Conservation (phyloP, 2,329 filamentous ascomycete species). For the Alternaria novae-zelandiae region DNA sequence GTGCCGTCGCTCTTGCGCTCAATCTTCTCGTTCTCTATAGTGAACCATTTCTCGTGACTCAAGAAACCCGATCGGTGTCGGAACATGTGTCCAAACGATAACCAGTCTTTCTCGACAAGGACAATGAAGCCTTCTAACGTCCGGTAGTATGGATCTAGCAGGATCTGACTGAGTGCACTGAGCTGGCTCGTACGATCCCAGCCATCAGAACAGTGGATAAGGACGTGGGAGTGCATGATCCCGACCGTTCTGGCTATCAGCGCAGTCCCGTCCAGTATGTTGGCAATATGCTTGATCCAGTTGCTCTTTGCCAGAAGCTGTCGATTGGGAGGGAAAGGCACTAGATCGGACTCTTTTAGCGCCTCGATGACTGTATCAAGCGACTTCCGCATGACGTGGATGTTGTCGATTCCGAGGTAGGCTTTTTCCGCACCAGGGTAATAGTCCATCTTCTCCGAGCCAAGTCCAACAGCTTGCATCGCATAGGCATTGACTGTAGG, state of each 20-base stretch:
- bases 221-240: constrained; percentile 88
- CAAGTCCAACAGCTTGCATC: constrained; percentile 91
- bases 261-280: constrained; percentile 81
- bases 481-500: constrained; percentile 93
- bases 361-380: constrained; percentile 86
- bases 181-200: constrained; percentile 98
- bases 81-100: constrained; percentile 98
- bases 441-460: constrained; percentile 97
- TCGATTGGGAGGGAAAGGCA: constrained; percentile 78
- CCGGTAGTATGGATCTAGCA: constrained; percentile 93
- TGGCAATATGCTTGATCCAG: constrained; percentile 89
- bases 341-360: constrained; percentile 90
- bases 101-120: constrained; percentile 94
- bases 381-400: constrained; percentile 96
- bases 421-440: constrained; percentile 91
- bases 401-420: constrained; percentile 96
- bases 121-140: constrained; percentile 95
- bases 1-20: constrained; percentile 52
- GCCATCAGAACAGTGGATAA: constrained; percentile 97
- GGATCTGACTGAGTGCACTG: constrained; percentile 87
- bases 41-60: constrained; percentile 93
- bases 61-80: constrained; percentile 87
- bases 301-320: constrained; percentile 82
- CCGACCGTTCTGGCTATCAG: constrained; percentile 88
- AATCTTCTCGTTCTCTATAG: constrained; percentile 79